A percentile compares a stretch with the other conserved stretches of the same genome.
phyloP scores from a whole-genome alignment of 2,329 filamentous ascomycete genomes.

The Aspergillus caelatus region DNA sequence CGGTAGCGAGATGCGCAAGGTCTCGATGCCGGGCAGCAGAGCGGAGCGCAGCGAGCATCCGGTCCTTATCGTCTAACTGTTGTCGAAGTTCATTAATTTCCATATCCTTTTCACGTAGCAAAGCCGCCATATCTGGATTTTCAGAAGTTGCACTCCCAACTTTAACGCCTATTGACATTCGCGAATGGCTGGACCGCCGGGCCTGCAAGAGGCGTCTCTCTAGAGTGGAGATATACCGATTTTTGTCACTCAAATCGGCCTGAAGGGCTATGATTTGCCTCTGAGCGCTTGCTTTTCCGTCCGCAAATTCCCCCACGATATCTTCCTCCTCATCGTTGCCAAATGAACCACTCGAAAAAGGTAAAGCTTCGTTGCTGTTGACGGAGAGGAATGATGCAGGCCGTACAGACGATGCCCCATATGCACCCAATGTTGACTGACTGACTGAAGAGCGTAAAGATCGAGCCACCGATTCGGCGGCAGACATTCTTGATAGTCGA shows the following conservation, averaged over 20 bases:
- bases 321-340: conserved; percentile 63
- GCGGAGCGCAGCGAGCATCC: conserved; percentile 85
- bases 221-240: conserved; percentile 89
- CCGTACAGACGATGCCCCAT: conserved; percentile 60
- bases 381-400: conserved; percentile 69
- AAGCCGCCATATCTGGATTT: conserved; percentile 71
- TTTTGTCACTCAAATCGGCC: conserved; percentile 94
- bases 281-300: conserved; percentile 78
- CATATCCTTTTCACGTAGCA: conserved; percentile 84
- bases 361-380: conserved; percentile 45
- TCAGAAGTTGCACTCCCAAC: conserved; percentile 73
- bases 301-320: conserved; percentile 77
- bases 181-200: conserved; percentile 83
- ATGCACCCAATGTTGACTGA: conserved; percentile 57
- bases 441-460: conserved; percentile 72
- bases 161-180: conserved; percentile 73
- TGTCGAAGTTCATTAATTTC: conserved; percentile 91
- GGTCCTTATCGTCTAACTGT: conserved; percentile 89
- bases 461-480: conserved; percentile 45
- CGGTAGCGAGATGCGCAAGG: conserved; percentile 64
- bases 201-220: conserved; percentile 93
- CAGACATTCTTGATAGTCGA: conserved; percentile 64
- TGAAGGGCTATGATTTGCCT: conserved; percentile 92
- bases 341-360: conserved; percentile 36
- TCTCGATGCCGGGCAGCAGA: conserved; percentile 85